Evolutionary conservation across 768 basidiomycete species (phyloP).

Genomic region (Suillus bovinus): DNA sequence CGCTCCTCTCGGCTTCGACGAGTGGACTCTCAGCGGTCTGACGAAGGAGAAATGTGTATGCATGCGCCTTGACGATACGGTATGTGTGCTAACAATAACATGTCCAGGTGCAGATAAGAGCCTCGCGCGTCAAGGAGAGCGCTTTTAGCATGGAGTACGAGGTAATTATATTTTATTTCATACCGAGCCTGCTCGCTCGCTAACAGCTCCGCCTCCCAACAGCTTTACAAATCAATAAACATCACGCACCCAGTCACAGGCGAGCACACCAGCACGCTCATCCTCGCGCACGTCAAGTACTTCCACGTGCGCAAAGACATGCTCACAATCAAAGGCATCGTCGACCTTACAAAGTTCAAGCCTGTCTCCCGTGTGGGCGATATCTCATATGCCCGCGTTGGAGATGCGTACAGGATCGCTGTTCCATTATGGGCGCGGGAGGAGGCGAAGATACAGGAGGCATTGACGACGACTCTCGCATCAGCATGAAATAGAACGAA

Average conservation of each 20-base stretch:
- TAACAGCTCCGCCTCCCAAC: slow-evolving; percentile 10
- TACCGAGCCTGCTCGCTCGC: not conserved
- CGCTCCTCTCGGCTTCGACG: slow-evolving; percentile 36
- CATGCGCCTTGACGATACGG: not conserved
- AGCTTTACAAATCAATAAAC: slow-evolving; percentile 38
- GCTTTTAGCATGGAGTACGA: slow-evolving; percentile 50
- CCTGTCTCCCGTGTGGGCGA: no score
- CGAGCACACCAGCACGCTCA: slow-evolving; percentile 28
- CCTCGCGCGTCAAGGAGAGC: slow-evolving; percentile 44
- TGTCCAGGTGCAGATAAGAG: slow-evolving; percentile 37
- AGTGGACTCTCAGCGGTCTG: slow-evolving; percentile 43
- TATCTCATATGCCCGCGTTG: no score
- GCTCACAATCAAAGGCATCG: no score
- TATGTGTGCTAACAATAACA: not conserved
- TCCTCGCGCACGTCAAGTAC: slow-evolving; percentile 39
- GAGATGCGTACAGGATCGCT: no score
- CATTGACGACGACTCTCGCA: slow-evolving; percentile 4
- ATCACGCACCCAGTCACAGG: slow-evolving; percentile 33
- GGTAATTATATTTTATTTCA: slow-evolving; percentile 17
- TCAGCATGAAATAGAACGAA: not conserved
- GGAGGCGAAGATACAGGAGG: slow-evolving; percentile 15
- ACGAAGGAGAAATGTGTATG: slow-evolving; percentile 39
- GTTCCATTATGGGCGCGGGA: slow-evolving; percentile 24
- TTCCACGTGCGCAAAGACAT: slow-evolving; percentile 37
- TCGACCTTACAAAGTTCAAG: no score